Evolutionary conservation across 2,329 filamentous ascomycete species (phyloP).

Genomic region (Trichoderma koningiopsis): DNA sequence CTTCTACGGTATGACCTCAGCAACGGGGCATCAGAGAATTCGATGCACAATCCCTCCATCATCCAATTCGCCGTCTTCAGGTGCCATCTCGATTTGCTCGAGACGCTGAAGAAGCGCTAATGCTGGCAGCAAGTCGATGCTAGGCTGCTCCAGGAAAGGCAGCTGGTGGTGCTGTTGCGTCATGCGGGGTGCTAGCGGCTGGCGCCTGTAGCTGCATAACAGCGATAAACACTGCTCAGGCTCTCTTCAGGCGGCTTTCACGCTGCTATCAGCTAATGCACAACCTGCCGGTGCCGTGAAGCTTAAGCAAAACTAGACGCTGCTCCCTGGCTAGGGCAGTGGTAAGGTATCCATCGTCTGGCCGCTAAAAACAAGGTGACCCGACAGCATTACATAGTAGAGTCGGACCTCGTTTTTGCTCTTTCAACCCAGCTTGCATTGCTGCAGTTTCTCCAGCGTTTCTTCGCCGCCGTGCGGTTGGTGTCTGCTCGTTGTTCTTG

Average conservation of each 20-base stretch:
- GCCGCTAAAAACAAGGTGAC: background rate
- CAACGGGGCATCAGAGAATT: background rate
- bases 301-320: constrained; percentile 13
- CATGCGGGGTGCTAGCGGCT: constrained; percentile 25
- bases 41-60: background rate
- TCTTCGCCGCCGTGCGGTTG: constrained; percentile 3
- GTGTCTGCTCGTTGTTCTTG: background rate
- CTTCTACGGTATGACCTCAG: background rate
- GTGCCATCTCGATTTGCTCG: constrained; percentile 1
- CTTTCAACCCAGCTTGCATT: constrained; percentile 10
- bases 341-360: constrained; percentile 8
- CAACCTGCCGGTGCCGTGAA: constrained; percentile 6
- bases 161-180: constrained; percentile 13
- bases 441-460: background rate
- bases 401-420: background rate
- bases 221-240: constrained; percentile 2
- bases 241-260: background rate
- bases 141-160: constrained; percentile 17
- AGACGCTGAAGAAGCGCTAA: constrained; percentile 16
- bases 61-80: constrained; percentile 1
- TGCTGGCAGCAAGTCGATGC: background rate
- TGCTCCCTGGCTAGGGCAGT: constrained; percentile 7
- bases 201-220: constrained; percentile 21
- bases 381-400: background rate
- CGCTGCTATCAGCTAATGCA: constrained; percentile 25